Evolutionary conservation across 2,329 filamentous ascomycete genomes (phyloP).

Genomic region (Aspergillus novofumigatus): DNA sequence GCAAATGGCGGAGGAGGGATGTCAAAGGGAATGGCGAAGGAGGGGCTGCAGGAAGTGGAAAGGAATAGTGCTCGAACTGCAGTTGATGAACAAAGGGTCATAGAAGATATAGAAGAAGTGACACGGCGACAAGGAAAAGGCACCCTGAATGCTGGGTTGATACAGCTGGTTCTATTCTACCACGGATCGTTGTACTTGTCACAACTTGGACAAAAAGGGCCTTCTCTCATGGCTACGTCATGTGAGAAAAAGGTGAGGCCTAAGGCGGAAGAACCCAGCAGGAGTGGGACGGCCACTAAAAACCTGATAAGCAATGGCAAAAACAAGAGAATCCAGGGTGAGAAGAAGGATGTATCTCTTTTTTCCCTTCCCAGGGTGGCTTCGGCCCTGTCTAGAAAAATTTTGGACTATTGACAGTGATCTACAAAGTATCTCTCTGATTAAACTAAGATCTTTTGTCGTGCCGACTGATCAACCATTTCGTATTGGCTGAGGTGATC

Average conservation of each 20-base stretch:
- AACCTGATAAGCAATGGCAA: not conserved
- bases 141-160: not conserved
- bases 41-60: not conserved
- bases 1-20: not conserved
- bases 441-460: not conserved
- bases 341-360: not conserved
- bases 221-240: constrained; percentile 32
- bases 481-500: not conserved
- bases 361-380: not conserved
- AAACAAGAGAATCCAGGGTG: not conserved
- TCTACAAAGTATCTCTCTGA: not conserved
- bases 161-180: not conserved
- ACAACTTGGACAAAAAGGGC: not conserved
- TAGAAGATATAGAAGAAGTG: not conserved
- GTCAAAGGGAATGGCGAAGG: constrained; percentile 2
- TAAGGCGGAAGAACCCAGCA: not conserved
- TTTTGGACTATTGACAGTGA: not conserved
- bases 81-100: not conserved
- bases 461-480: not conserved
- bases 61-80: not conserved
- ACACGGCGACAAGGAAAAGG: not conserved
- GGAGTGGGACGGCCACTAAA: constrained; percentile 2
- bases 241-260: constrained; percentile 20
- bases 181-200: not conserved
- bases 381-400: not conserved